Conservation (phyloP, 257 asterid species). For the Lantana camara region DNA sequence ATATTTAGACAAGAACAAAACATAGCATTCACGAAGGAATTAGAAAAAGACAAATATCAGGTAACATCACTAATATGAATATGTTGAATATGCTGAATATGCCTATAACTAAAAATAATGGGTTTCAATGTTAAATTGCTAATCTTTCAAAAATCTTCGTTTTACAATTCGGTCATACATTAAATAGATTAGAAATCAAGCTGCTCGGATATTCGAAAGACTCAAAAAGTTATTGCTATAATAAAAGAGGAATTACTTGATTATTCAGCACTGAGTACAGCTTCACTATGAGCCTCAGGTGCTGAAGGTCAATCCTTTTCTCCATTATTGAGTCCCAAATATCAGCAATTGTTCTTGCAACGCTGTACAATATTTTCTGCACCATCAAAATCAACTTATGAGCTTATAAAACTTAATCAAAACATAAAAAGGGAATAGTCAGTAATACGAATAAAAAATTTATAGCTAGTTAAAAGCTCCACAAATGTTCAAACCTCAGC, state of each 20-base stretch:
- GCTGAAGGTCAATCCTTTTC: constrained; percentile 68
- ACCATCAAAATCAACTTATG: constrained; percentile 36
- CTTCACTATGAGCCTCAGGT: constrained; percentile 61
- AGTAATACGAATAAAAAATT: neutral
- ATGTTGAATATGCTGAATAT: neutral
- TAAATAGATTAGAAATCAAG: constrained; percentile 11
- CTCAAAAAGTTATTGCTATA: neutral
- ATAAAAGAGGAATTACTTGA: constrained; percentile 53
- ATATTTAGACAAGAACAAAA: constrained; percentile 13
- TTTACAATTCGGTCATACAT: too few relatives aligned
- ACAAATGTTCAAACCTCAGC: constrained; percentile 65
- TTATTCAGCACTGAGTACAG: constrained; percentile 62
- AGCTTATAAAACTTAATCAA: neutral
- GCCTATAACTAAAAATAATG: neutral
- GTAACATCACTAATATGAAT: neutral
- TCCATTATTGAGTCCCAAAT: constrained; percentile 53
- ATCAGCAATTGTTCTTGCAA: constrained; percentile 51
- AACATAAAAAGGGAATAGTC: neutral
- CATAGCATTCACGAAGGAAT: constrained; percentile 10
- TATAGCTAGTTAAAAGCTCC: constrained; percentile 16
- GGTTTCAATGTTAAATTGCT: neutral
- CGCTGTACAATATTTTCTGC: constrained; percentile 73
- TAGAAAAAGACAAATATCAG: constrained; percentile 5
- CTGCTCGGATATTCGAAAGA: constrained; percentile 8
- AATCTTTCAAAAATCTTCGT: too few relatives aligned